These are phyloP conservation scores for Pleurotus cornucopiae DNA, from an alignment of 768 basidiomycete genomes.

Conservation along the genomic window DNA sequence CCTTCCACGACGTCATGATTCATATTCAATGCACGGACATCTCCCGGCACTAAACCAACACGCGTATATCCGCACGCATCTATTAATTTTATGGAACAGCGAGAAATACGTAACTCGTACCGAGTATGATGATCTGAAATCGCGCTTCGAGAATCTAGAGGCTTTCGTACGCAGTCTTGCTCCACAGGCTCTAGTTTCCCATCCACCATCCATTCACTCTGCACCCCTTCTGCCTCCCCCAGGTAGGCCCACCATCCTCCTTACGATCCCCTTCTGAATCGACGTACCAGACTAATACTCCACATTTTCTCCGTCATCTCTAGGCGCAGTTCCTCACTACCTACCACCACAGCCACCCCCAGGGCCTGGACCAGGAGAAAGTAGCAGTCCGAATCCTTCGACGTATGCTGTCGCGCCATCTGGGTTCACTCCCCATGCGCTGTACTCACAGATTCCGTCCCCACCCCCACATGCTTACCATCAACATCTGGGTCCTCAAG, in stretches of 20 bases:
- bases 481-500: background rate
- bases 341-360: background rate
- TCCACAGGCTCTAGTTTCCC: conserved; percentile 21
- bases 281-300: conserved; percentile 25
- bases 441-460: background rate
- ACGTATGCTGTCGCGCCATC: background rate
- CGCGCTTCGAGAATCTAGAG: conserved; percentile 60
- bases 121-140: conserved; percentile 74
- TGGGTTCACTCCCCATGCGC: background rate
- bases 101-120: conserved; percentile 79
- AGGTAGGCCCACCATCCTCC: conserved; percentile 21
- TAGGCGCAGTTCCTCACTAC: conserved; percentile 15
- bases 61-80: background rate
- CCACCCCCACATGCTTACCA: background rate
- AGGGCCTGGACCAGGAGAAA: background rate
- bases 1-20: background rate
- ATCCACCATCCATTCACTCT: conserved; percentile 17
- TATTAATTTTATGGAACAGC: conserved; percentile 27
- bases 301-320: conserved; percentile 16
- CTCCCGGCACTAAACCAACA: background rate
- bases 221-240: conserved; percentile 7
- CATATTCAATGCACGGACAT: background rate
- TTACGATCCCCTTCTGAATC: conserved; percentile 26
- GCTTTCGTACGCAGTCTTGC: conserved; percentile 35
- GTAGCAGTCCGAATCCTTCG: background rate